Conservation (phyloP, 192 early-diverging fungal genomes). For the Coemansia asiatica region DNA sequence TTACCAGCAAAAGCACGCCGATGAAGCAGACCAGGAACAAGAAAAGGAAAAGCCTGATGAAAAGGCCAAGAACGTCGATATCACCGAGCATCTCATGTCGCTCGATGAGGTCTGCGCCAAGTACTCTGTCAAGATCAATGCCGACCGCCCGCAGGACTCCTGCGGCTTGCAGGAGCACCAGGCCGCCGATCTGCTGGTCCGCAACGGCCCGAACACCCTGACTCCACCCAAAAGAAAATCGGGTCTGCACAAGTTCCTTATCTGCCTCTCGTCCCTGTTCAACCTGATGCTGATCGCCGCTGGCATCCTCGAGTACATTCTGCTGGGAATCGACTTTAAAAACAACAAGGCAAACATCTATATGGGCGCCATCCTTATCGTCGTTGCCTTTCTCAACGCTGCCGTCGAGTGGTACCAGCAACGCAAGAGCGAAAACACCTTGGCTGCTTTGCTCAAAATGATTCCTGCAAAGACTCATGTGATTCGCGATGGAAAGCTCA, state of each 20-base stretch:
- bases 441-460: slow-evolving; percentile 90
- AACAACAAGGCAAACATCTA: slow-evolving; percentile 82
- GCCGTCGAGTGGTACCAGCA: slow-evolving; percentile 90
- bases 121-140: slow-evolving; percentile 57
- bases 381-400: slow-evolving; percentile 87
- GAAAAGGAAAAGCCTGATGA: slow-evolving; percentile 1
- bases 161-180: slow-evolving; percentile 64
- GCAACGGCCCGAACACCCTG: slow-evolving; percentile 82
- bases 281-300: slow-evolving; percentile 85
- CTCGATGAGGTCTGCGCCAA: slow-evolving; percentile 56
- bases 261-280: slow-evolving; percentile 77
- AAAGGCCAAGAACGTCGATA: slow-evolving; percentile 42
- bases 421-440: slow-evolving; percentile 83
- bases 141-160: slow-evolving; percentile 65
- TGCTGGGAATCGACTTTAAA: slow-evolving; percentile 74
- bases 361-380: slow-evolving; percentile 85
- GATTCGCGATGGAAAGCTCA: slow-evolving; percentile 73
- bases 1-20: not conserved
- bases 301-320: slow-evolving; percentile 78
- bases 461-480: slow-evolving; percentile 83
- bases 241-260: slow-evolving; percentile 71
- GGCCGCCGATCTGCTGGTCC: slow-evolving; percentile 63
- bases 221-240: slow-evolving; percentile 84
- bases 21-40: not conserved
- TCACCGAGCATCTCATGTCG: slow-evolving; percentile 66